phyloP scores from a whole-genome alignment of 805 yeast genomes.

The Myxozyma neglecta region DNA sequence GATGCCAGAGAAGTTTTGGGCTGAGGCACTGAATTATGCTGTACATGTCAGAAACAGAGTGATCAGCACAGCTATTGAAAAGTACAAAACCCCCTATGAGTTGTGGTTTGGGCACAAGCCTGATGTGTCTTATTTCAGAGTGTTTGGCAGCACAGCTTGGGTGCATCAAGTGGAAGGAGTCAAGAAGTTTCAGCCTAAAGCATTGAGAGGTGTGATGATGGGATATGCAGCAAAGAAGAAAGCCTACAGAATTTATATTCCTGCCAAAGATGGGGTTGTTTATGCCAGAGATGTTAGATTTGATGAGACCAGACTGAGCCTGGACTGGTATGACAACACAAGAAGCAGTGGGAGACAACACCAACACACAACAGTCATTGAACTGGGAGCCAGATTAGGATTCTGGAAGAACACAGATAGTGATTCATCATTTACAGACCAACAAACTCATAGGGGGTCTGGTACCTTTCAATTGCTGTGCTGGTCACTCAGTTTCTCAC shows the following conservation, averaged over 20 bases:
- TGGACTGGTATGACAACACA: not conserved
- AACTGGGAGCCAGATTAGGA: too few species aligned
- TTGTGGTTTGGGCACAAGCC: not conserved
- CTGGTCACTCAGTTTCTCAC: too few species aligned
- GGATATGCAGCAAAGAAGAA: not conserved
- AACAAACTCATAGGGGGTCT: too few species aligned
- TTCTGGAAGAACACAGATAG: too few species aligned
- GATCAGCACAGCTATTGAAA: not conserved
- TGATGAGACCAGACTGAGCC: not conserved
- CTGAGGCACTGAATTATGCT: too few species aligned
- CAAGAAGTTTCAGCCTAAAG: not conserved
- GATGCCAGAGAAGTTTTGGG: too few species aligned
- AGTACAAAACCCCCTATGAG: not conserved
- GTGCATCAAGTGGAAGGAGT: not conserved
- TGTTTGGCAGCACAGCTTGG: not conserved
- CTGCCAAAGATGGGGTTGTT: not conserved
- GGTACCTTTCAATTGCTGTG: too few species aligned
- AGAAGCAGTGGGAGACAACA: not conserved
- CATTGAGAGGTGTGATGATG: not conserved
- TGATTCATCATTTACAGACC: too few species aligned
- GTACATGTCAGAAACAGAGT: not conserved
- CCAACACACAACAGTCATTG: too few species aligned
- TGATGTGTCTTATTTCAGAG: not conserved
- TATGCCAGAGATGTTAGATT: not conserved
- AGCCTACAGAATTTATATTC: not conserved